phyloP scores from a whole-genome alignment of 352 stramenopile species.

The Pythium plurisporium region DNA sequence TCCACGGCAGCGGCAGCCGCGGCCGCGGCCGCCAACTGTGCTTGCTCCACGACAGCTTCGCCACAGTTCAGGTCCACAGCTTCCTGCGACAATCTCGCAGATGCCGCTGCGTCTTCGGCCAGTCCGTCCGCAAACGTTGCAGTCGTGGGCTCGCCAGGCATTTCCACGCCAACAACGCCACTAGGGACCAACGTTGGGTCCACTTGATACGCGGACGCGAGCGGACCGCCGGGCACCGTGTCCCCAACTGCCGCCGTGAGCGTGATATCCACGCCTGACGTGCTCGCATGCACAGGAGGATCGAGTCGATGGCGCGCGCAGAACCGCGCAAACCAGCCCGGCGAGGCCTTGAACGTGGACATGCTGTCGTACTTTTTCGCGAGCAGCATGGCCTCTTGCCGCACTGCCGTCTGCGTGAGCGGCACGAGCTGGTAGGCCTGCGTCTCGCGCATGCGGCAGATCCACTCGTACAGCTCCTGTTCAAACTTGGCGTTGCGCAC shows the following conservation, averaged over 20 bases:
- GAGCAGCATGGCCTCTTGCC: slow-evolving; percentile 78
- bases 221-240: slow-evolving; percentile 23
- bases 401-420: slow-evolving; percentile 79
- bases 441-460: slow-evolving; percentile 75
- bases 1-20: neutral
- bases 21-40: neutral
- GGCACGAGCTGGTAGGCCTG: slow-evolving; percentile 81
- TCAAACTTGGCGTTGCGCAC: slow-evolving; percentile 82
- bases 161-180: neutral
- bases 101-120: neutral
- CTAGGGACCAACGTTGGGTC: neutral
- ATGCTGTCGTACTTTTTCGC: slow-evolving; percentile 85
- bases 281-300: slow-evolving; percentile 37
- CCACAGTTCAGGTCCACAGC: slow-evolving; percentile 21
- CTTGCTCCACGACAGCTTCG: slow-evolving; percentile 13
- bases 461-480: slow-evolving; percentile 84
- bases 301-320: slow-evolving; percentile 82
- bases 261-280: slow-evolving; percentile 13
- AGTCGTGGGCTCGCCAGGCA: neutral
- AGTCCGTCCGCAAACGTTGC: slow-evolving; percentile 6
- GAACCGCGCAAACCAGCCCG: slow-evolving; percentile 85
- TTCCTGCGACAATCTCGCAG: neutral
- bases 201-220: slow-evolving; percentile 26
- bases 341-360: slow-evolving; percentile 81
- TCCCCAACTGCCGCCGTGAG: slow-evolving; percentile 23